Evolutionary conservation across 495 filamentous ascomycete species (phyloP).

Genomic region (Zalerion maritima): DNA sequence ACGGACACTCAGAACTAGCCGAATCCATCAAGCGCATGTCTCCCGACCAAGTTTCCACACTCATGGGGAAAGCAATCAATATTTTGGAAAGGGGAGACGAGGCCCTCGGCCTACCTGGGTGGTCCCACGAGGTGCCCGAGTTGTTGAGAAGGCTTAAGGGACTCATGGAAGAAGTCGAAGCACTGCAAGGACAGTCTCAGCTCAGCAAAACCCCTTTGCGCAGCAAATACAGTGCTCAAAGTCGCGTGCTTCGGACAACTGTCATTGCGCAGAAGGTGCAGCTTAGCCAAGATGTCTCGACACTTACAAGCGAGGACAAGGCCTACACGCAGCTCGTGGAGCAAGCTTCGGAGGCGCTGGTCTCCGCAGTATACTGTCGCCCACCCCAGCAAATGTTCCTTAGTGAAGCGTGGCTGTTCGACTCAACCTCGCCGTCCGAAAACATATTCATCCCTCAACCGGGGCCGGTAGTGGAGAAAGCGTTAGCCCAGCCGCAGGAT

Average conservation of each 20-base stretch:
- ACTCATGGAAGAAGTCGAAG: slow-evolving; percentile 23
- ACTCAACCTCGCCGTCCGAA: slow-evolving; percentile 61
- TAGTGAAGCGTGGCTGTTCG: slow-evolving; percentile 73
- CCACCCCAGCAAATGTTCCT: slow-evolving; percentile 51
- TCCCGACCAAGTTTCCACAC: slow-evolving; percentile 23
- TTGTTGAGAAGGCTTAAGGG: slow-evolving; percentile 19
- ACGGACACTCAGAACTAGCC: slow-evolving; percentile 14
- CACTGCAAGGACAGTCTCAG: slow-evolving; percentile 24
- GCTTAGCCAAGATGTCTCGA: slow-evolving; percentile 65
- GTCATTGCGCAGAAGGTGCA: slow-evolving; percentile 78
- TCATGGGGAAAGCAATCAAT: slow-evolving; percentile 17
- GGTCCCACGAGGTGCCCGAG: slow-evolving; percentile 17
- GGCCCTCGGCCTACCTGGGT: slow-evolving; percentile 21
- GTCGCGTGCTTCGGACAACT: slow-evolving; percentile 62
- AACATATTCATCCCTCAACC: slow-evolving; percentile 73
- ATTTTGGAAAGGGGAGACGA: slow-evolving; percentile 23
- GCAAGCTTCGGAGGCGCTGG: slow-evolving; percentile 39
- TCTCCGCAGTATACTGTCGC: slow-evolving; percentile 39
- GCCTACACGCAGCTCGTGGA: slow-evolving; percentile 65
- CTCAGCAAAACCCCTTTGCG: slow-evolving; percentile 37
- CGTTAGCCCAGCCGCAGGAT: slow-evolving; percentile 65
- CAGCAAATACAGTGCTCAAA: slow-evolving; percentile 60
- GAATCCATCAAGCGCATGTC: slow-evolving; percentile 26
- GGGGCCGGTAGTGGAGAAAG: slow-evolving; percentile 65
- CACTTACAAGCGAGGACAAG: slow-evolving; percentile 57